Conservation (phyloP, 2,329 filamentous ascomycete genomes). For the Neopestalotiopsis sp. region DNA sequence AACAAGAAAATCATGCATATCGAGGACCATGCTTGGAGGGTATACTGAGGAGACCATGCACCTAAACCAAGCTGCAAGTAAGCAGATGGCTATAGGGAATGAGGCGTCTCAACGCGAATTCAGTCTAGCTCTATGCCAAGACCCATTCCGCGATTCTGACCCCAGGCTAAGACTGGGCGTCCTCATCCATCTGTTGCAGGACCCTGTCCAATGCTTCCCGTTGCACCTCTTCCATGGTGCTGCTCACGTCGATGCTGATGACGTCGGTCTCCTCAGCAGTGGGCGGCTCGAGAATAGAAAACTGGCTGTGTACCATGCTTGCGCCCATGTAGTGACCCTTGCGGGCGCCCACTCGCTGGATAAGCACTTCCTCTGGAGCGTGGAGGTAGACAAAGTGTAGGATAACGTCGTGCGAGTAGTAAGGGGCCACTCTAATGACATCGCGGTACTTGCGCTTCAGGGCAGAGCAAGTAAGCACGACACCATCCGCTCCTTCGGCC, state of each 20-base stretch:
- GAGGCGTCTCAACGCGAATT: not conserved
- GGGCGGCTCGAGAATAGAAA: conserved; percentile 85
- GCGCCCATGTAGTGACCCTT: conserved; percentile 95
- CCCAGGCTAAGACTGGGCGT: conserved; percentile 22
- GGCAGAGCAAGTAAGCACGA: conserved; percentile 96
- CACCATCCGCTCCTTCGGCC: conserved; percentile 65
- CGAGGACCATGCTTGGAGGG: not conserved
- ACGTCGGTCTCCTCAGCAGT: conserved; percentile 72
- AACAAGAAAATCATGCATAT: not conserved
- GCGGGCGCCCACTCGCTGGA: conserved; percentile 75
- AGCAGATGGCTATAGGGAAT: not conserved
- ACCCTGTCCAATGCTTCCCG: conserved; percentile 63
- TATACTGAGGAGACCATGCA: not conserved
- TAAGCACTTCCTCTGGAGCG: conserved; percentile 75
- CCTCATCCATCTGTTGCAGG: conserved; percentile 55
- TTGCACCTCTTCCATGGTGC: conserved; percentile 63
- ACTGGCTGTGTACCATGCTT: conserved; percentile 92
- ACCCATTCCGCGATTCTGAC: conserved; percentile 12
- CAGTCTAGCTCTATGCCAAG: conserved; percentile 2
- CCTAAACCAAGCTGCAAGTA: not conserved
- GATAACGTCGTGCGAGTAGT: conserved; percentile 73
- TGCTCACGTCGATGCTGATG: conserved; percentile 71
- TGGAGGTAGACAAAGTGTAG: conserved; percentile 94
- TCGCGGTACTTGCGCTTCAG: conserved; percentile 98
- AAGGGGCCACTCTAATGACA: conserved; percentile 80